Base-by-base conservation (phyloP, 2,329 filamentous ascomycete species). In the Monilinia polystroma region DNA sequence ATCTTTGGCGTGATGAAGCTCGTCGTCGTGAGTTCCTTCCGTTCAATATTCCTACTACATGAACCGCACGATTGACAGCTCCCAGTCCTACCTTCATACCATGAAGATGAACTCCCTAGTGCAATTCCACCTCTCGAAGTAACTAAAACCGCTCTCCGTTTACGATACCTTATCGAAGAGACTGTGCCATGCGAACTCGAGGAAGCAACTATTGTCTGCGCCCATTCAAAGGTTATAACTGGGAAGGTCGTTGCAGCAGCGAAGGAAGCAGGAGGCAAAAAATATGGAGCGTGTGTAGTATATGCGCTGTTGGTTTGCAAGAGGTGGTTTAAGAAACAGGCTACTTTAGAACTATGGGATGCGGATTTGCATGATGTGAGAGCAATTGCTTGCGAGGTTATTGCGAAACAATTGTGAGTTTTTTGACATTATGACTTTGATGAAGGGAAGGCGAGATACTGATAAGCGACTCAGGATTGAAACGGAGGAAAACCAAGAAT, bases 101-200 rank as follows among this genome's bases (percentile, higher is more conserved):
- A 82, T 72, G 82, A 86, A 71, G 83, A 85, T 16, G 76, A 81
- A 0, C 79, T 88, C 54, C 79, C 87, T 53, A 88, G 91, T 14
- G 87, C 90, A 38, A 87, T 94, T 47, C 86, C 91, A 1, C 83
- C 93, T 16, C 82, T 85, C 68, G 90, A 95, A 73, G 93, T 97
- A 69, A 97, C 94, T 69, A 93, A 93, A 76, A 84, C 96, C 66
- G 94, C 93, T 35, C 85, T 99, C 20, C 91, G 93, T 67, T 83
- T 99, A 70, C 96, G 94, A 74, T 92, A 96, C 76, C 87, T 97
- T 72, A 88, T 99, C 73, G 93, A 97, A 78, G 86, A 93, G 76
- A 89, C 93, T 66, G 86, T 99, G 35, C 91, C 94, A 1, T 97
- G 92, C 80, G 95, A 99, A 78, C 83, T 99, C 51, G 89, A 95